Base-by-base conservation (phyloP, 371 early-diverging fungal genomes). In the Haplosporangium sp. region DNA sequence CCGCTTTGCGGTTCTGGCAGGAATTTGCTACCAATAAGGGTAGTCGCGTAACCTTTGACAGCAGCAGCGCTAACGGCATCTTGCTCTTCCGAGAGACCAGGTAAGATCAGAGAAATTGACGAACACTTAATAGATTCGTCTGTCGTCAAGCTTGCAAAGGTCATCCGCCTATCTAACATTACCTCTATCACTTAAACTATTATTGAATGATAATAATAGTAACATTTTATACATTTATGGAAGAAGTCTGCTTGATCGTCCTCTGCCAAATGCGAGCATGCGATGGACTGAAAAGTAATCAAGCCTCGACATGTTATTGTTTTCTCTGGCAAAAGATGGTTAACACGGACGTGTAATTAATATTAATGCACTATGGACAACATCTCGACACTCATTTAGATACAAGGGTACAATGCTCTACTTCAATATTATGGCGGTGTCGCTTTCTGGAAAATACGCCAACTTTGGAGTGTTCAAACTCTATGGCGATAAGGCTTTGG, bases 401-500 rank as follows among this genome's bases (percentile, higher is more conserved):
- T 94, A 95, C 83, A 95, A 95, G 73, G 94, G 94, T 37, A 91
- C 93, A 20, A 81, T 87, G 46, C 81, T 92, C 42, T 92, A 93
- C 81, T 94, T 95, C 66, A 85, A 84, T 51, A 94, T 94, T 41
- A 72, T 95, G 63, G 84, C 86, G 14, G 87, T 87, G 9, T 87
- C 93, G 29, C 79, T 96, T 4, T 84, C 88, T 11, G 97, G 97
- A 45, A 87, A 91, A 57, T 97, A 96, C 72, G 92, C 95, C 62
- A 94, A 94, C 56, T 95, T 97, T 84, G 96, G 96, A 4, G 94
- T 97, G n/a, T 94, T 96, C 82, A 91, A 89, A 69, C 83, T 97
- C 36, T 97, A 97, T 71, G 90, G 91, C 59, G 97, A 97, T 74
- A 88, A 88, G n/a, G 91, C 96, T 2, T 84, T 96, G 52, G 90